Percentiles rank a stretch among this genome's conserved stretches.
Conservation (phyloP, 2,329 filamentous ascomycete genomes). For the Aspergillus fijiensis region DNA sequence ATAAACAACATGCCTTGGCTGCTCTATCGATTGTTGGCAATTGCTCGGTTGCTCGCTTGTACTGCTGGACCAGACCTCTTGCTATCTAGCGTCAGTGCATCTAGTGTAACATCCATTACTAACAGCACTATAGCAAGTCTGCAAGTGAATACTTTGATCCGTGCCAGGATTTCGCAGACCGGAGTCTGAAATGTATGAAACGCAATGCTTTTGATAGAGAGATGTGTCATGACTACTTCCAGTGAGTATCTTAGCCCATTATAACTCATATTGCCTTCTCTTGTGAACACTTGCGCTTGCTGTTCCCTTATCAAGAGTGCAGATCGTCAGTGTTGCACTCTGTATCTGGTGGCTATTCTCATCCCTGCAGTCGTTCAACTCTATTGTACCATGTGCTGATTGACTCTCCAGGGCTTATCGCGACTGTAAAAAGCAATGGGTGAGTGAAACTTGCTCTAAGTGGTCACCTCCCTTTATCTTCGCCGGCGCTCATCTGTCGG, state of each 20-base stretch:
- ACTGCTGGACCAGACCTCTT: neutral
- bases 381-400: conserved; percentile 1
- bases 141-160: conserved; percentile 92
- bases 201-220: conserved; percentile 81
- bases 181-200: conserved; percentile 83
- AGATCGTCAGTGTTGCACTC: neutral
- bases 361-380: neutral
- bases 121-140: conserved; percentile 62
- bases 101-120: neutral
- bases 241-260: conserved; percentile 58
- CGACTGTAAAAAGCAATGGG: conserved; percentile 94
- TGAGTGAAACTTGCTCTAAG: conserved; percentile 47
- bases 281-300: neutral
- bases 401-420: conserved; percentile 70
- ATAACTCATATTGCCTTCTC: neutral
- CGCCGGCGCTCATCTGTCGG: neutral
- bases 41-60: neutral
- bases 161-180: conserved; percentile 85
- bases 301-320: neutral
- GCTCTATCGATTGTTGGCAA: neutral
- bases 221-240: conserved; percentile 95
- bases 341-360: neutral
- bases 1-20: neutral
- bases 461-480: neutral
- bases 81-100: neutral